Base-by-base conservation (phyloP, 225 moss, liverwort and hornwort species). In the Physcomitrium patens region DNA sequence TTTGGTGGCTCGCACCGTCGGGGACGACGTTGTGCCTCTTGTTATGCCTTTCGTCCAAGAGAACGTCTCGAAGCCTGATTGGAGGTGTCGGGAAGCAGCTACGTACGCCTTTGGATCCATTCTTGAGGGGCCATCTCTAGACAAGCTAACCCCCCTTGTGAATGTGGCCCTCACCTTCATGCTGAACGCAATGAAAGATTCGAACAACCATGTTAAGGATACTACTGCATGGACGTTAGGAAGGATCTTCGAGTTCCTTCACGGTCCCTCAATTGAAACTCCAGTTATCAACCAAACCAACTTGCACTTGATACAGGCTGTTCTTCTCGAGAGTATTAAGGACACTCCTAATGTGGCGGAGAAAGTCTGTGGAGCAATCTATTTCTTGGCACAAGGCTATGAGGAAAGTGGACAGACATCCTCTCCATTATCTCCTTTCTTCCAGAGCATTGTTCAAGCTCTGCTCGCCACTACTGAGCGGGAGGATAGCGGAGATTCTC, bases 91-190 rank as follows among this genome's bases (percentile, higher is more conserved):
- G 3, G 87, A 87, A 76, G 87, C 87, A 48, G 87, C 87, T 10
- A 87, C 87, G 1, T 87, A 87, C 54, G 84, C 87, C 71, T 87
- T 87, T 77, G 87, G 87, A 68, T 87, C 87, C 50, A 87, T 87
- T 55, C 47, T 87, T 28, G 87, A 87, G 77, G 87, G 87, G 41
- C 87, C 87, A 10, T 71, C 81, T 1, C 70, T 87, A 31, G 87
- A 81, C 43, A 87, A 87, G 67, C 58, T 87, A 12, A 84, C 87
- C 46, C 74, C 81, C 15, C 81, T 87, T 16, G 87, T 87, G 7
- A 77, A 82, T 60, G 84, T 79, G 12, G 87, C 87, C 24, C 87
- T 87, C 5, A 71, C 76, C 43, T 87, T 87, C 74, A 87, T 87
- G 87, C 68, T 87, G 58, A 76, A 74, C 71, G 87, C 87, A 44